Evolutionary conservation across 176 grass and related monocot species (phyloP).

Genomic region (Oryza meridionalis): DNA sequence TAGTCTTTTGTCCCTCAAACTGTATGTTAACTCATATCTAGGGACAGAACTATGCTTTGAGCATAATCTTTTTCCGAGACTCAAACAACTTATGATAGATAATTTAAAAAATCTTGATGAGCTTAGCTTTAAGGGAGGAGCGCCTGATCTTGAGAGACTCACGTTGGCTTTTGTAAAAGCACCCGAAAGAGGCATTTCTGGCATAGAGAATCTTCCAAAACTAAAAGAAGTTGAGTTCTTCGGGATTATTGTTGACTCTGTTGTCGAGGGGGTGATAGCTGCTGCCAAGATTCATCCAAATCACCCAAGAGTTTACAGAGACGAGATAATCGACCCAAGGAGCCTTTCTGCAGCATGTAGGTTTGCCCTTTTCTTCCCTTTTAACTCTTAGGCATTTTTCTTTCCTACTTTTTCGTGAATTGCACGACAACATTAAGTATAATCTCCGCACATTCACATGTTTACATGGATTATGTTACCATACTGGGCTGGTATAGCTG

Average conservation of each 20-base stretch:
- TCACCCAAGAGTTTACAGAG: slow-evolving; percentile 1
- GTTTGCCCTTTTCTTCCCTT: too few species aligned
- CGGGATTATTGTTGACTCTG: neutral
- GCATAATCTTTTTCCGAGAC: neutral
- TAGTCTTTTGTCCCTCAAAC: slow-evolving; percentile 30
- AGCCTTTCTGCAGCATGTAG: too few species aligned
- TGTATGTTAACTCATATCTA: neutral
- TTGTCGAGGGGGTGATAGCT: neutral
- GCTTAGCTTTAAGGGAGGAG: slow-evolving; percentile 20
- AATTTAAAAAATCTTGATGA: neutral
- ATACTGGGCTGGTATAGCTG: too few species aligned
- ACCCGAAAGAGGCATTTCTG: neutral
- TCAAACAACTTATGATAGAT: slow-evolving; percentile 23
- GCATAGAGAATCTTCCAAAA: neutral
- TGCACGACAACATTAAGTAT: too few species aligned
- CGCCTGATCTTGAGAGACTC: slow-evolving; percentile 13
- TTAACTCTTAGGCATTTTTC: too few species aligned
- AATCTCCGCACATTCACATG: too few species aligned
- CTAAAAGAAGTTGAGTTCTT: slow-evolving; percentile 33
- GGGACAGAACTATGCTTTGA: slow-evolving; percentile 8
- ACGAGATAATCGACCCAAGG: neutral
- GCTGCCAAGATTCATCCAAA: neutral
- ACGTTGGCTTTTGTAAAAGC: neutral
- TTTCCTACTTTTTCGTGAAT: too few species aligned
- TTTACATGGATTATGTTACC: too few species aligned